Conservation (phyloP, 495 filamentous ascomycete genomes). For the Gamarada debralockiae region DNA sequence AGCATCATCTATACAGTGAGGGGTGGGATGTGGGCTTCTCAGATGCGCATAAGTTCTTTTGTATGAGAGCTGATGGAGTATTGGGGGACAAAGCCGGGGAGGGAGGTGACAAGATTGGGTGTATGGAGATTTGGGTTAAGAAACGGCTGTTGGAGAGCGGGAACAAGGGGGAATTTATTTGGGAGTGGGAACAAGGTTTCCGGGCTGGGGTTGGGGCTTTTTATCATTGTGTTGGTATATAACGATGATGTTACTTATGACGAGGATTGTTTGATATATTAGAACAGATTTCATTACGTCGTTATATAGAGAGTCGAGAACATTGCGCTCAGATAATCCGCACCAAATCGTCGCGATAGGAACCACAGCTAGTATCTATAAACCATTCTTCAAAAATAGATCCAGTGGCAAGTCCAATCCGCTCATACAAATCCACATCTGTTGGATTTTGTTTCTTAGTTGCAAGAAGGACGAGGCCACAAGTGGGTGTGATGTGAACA, state of each 20-base stretch:
- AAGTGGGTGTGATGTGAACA: too few species aligned
- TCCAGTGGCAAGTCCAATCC: too few species aligned
- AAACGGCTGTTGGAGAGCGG: conserved; percentile 47
- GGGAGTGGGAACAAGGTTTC: conserved; percentile 52
- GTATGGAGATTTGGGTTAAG: conserved; percentile 47
- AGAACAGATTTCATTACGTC: too few species aligned
- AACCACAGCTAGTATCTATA: too few species aligned
- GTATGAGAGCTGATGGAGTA: conserved; percentile 20
- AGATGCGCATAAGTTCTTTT: conserved; percentile 47
- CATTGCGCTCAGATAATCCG: too few species aligned
- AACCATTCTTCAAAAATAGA: too few species aligned
- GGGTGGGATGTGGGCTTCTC: conserved; percentile 51
- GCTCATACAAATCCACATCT: too few species aligned
- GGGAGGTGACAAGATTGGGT: conserved; percentile 48
- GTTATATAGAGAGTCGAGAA: too few species aligned
- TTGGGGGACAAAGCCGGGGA: conserved; percentile 9
- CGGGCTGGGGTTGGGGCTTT: conserved; percentile 41
- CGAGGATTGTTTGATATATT: too few species aligned
- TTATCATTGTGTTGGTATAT: conserved; percentile 9
- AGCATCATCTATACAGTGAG: conserved; percentile 45
- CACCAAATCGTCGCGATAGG: too few species aligned
- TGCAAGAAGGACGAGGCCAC: too few species aligned
- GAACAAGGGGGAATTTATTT: conserved; percentile 35
- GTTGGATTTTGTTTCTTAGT: too few species aligned
- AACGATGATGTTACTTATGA: background rate